A percentile compares a stretch with the other conserved stretches of the same genome.
Evolutionary conservation across 2,329 filamentous ascomycete genomes (phyloP).

Genomic region (Venturia aucupariae): DNA sequence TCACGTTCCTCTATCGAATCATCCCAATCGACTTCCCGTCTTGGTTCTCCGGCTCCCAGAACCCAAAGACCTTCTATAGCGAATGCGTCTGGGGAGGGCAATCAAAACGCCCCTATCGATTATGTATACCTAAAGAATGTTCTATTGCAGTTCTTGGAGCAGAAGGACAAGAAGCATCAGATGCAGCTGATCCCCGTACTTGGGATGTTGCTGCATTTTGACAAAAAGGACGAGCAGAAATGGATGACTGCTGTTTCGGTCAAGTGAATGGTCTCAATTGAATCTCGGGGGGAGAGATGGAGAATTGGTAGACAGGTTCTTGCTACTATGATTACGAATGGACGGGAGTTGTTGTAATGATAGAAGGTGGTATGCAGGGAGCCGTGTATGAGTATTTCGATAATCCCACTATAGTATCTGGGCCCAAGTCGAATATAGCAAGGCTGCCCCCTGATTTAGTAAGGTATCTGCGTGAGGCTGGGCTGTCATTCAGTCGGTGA

Average conservation of each 20-base stretch:
- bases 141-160: conserved; percentile 70
- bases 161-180: conserved; percentile 67
- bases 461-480: background rate
- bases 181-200: conserved; percentile 69
- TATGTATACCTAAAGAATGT: conserved; percentile 73
- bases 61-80: conserved; percentile 27
- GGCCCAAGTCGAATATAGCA: no score
- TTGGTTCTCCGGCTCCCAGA: conserved; percentile 38
- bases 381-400: background rate
- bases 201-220: conserved; percentile 66
- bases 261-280: conserved; percentile 21
- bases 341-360: background rate
- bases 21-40: conserved; percentile 30
- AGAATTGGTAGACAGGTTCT: background rate
- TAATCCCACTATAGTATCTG: no score
- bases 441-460: background rate
- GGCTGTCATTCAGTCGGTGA: background rate
- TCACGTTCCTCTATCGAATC: conserved; percentile 53
- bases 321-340: background rate
- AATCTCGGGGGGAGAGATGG: background rate
- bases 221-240: conserved; percentile 77
- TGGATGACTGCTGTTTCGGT: conserved; percentile 68
- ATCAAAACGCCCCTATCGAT: conserved; percentile 33
- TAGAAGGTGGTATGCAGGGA: background rate
- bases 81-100: conserved; percentile 16